phyloP scores from a whole-genome alignment of 2,329 filamentous ascomycete species.

The Exophiala alcalophila region DNA sequence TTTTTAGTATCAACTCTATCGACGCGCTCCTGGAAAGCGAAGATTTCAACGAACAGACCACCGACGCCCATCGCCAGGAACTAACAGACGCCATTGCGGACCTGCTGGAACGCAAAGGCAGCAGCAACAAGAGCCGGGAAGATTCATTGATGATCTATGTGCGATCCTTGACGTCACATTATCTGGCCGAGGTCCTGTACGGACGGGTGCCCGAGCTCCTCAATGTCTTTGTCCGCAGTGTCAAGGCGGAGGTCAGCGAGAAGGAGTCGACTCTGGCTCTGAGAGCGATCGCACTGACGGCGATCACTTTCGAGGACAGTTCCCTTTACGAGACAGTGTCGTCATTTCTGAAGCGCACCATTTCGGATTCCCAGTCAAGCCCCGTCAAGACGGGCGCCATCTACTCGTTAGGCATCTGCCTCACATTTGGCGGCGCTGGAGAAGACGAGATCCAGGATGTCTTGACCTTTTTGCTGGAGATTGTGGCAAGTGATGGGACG shows the following conservation, averaged over 20 bases:
- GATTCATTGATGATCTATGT: conserved; percentile 60
- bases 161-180: conserved; percentile 66
- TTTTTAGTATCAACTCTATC: conserved; percentile 59
- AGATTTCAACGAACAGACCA: conserved; percentile 51
- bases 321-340: conserved; percentile 63
- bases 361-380: conserved; percentile 65
- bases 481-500: conserved; percentile 75
- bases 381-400: conserved; percentile 67
- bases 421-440: conserved; percentile 72
- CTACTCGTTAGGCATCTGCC: conserved; percentile 68
- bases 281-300: conserved; percentile 67
- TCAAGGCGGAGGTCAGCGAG: conserved; percentile 65
- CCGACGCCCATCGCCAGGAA: conserved; percentile 59
- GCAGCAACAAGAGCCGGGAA: conserved; percentile 68
- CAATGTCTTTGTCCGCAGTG: conserved; percentile 64
- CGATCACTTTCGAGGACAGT: conserved; percentile 64
- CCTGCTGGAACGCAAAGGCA: conserved; percentile 74
- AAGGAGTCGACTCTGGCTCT: conserved; percentile 69
- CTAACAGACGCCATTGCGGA: conserved; percentile 66
- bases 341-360: conserved; percentile 57
- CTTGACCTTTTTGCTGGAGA: conserved; percentile 72
- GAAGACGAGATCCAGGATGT: conserved; percentile 66
- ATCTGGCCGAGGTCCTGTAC: conserved; percentile 61
- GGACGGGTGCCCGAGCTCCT: conserved; percentile 60
- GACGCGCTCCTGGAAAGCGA: conserved; percentile 59